Percentiles rank a stretch among this genome's conserved stretches.
phyloP scores from a whole-genome alignment of 495 filamentous ascomycete species.

The Articulospora tetracladia region DNA sequence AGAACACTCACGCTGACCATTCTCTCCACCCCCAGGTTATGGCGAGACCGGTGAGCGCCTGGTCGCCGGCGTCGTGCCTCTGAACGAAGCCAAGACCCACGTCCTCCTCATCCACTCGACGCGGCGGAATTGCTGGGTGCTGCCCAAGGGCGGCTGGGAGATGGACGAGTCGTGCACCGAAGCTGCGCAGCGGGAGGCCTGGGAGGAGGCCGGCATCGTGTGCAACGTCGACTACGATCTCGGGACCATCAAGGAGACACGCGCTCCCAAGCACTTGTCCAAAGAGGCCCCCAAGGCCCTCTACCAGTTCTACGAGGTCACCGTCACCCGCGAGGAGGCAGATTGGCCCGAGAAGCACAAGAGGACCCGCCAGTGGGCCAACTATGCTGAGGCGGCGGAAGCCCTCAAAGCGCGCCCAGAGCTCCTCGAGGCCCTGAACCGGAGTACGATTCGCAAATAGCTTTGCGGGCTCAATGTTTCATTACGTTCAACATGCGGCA shows the following conservation, averaged over 20 bases:
- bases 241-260: slow-evolving; percentile 75
- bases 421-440: slow-evolving; percentile 65
- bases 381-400: slow-evolving; percentile 72
- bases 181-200: slow-evolving; percentile 74
- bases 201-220: slow-evolving; percentile 94
- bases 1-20: slow-evolving; percentile 7
- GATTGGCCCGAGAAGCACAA: slow-evolving; percentile 96
- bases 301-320: slow-evolving; percentile 87
- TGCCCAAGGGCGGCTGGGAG: slow-evolving; percentile 98
- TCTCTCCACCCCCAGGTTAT: slow-evolving; percentile 62
- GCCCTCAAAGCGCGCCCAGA: slow-evolving; percentile 78
- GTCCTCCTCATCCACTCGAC: slow-evolving; percentile 93
- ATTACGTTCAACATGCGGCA: neutral
- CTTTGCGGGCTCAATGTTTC: slow-evolving; percentile 26
- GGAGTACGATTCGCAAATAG: slow-evolving; percentile 25
- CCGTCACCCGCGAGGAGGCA: slow-evolving; percentile 72
- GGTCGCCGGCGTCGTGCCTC: slow-evolving; percentile 89
- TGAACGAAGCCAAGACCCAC: slow-evolving; percentile 61
- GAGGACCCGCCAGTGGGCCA: slow-evolving; percentile 83
- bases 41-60: slow-evolving; percentile 88
- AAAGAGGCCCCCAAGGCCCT: slow-evolving; percentile 68
- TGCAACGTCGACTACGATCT: slow-evolving; percentile 79
- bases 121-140: slow-evolving; percentile 82
- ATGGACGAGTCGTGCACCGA: slow-evolving; percentile 71
- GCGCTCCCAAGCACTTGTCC: slow-evolving; percentile 34